Evolutionary conservation across 148 eudicot species (phyloP), one percentile per base, ranked within the genome.

Genomic region (Gaultheria prostrata): DNA sequence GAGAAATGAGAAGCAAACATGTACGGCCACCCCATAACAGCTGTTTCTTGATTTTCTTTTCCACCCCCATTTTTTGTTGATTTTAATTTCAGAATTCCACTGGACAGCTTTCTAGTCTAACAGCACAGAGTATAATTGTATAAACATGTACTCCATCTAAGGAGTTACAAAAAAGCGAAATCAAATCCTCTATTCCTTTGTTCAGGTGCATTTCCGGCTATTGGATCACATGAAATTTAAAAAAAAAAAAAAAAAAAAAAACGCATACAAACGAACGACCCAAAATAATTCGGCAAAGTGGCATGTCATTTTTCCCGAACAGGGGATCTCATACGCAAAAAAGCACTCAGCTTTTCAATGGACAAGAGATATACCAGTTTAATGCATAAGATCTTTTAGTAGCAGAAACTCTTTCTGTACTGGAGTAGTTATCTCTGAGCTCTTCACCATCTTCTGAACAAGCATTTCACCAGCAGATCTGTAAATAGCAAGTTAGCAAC

Each of bases 21-120:
- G 20, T 33, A 59, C 69, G 57, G 24, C 24, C 32, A 43, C 80
- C 53, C 80, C 70, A 81, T 77, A 77, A 84, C 85, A 87, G 86
- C 85, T 80, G 82, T 87, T 67, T 57, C 82, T 59, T 59, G 26
- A 21, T 39, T 79, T 33, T 3, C 28, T 24, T 1, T 6, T 28
- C 33, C 18, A 0, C 43, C 43, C 43, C 43, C 43, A 39, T 8
- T 10, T 0, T 4, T 50, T 1, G 0, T 9, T 8, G 12, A 5
- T 21, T 73, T 45, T 49, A 11, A 33, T 39, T 18, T 74, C 24
- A 39, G 82, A 79, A 59, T 59, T 59, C n/a, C 20, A 35, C 26
- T n/a, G 71, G 33, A 59, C 82, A 79, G 45, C 70, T 21, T 24
- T 24, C n/a, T 15, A 57, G 24, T 63, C 70, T 24, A 9, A 63